Percentiles rank a stretch among this genome's conserved stretches.
Conservation (phyloP, 371 early-diverging fungal genomes). For the Blastocladiella emersonii region DNA sequence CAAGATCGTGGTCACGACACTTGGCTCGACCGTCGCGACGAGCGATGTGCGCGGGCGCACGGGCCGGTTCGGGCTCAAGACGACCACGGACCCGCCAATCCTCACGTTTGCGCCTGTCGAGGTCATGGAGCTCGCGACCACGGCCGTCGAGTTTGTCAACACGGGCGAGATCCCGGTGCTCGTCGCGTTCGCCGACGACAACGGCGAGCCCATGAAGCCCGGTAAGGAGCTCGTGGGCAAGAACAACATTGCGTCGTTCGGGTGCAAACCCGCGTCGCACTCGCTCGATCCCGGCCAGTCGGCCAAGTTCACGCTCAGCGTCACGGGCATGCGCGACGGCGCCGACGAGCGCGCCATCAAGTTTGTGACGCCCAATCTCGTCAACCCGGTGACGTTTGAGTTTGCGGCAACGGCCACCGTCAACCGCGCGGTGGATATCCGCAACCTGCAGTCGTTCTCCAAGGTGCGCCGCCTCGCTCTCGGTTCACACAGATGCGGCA, state of each 20-base stretch:
- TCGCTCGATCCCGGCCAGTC: neutral
- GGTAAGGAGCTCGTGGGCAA: conserved; percentile 1
- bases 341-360: neutral
- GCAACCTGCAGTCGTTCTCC: neutral
- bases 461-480: neutral
- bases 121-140: neutral
- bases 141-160: neutral
- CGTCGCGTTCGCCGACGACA: neutral
- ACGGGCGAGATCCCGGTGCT: neutral
- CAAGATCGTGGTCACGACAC: neutral
- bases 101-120: neutral
- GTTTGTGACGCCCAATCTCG: neutral
- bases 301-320: neutral
- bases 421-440: neutral
- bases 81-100: neutral
- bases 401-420: neutral
- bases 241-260: neutral
- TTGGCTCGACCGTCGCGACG: neutral
- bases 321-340: conserved; percentile 5
- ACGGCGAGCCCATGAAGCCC: too few species aligned
- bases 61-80: neutral
- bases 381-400: neutral
- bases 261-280: neutral
- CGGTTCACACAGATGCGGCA: neutral
- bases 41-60: neutral